A percentile compares a stretch with the other conserved stretches of the same genome.
These are phyloP conservation scores for Monocercomonoides exilis DNA, from an alignment of 78 protist species.

Conservation along the genomic window DNA sequence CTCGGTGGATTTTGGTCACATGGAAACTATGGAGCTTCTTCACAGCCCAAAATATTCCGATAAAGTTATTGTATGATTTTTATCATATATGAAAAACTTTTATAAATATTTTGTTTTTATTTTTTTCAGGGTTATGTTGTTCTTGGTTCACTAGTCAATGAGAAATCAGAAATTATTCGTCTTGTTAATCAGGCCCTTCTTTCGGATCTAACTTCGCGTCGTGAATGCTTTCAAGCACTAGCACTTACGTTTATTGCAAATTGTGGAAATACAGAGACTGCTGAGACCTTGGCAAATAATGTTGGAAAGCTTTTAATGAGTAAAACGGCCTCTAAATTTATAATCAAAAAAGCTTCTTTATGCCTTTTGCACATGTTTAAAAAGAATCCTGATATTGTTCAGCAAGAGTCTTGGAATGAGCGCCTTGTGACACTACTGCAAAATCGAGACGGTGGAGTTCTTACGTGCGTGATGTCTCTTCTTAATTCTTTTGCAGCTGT, in stretches of 20 bases:
- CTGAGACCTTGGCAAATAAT: conserved; percentile 69
- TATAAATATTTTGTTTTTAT: neutral
- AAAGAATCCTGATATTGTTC: conserved; percentile 50
- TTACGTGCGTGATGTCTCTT: conserved; percentile 54
- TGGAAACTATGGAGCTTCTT: conserved; percentile 86
- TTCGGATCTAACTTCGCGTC: neutral
- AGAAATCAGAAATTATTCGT: conserved; percentile 76
- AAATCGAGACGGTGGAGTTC: conserved; percentile 52
- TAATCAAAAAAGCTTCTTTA: conserved; percentile 79
- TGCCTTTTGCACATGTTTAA: conserved; percentile 80
- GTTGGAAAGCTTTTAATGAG: conserved; percentile 64
- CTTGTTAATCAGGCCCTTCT: conserved; percentile 77
- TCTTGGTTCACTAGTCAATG: conserved; percentile 67
- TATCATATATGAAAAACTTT: too few species aligned
- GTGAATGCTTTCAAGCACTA: conserved; percentile 60
- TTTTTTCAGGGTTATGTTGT: conserved; percentile 72
- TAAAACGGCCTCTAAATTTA: neutral
- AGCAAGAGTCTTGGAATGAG: conserved; percentile 14
- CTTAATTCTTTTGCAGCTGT: conserved; percentile 31
- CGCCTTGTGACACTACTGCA: conserved; percentile 52
- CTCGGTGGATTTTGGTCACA: conserved; percentile 95
- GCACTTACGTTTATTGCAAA: conserved; percentile 83
- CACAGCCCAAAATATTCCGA: conserved; percentile 68
- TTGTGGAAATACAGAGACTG: conserved; percentile 82
- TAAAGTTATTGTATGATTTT: conserved; percentile 68